Evolutionary conservation across 192 early-diverging fungal genomes (phyloP), one percentile per base, ranked within the genome.

Genomic region (Piromyces sp.): DNA sequence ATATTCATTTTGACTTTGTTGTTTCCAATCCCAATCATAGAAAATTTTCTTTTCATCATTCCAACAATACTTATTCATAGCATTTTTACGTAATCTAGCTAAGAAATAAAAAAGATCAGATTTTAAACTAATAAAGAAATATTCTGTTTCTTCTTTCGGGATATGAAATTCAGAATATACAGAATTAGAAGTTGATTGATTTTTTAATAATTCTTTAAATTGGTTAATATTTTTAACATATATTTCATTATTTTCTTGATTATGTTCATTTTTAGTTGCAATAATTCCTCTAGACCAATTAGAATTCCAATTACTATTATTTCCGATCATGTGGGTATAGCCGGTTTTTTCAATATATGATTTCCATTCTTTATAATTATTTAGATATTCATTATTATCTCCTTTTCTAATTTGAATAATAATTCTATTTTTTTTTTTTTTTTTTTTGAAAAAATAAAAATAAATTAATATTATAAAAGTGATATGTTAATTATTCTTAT

Each of bases 1-100:
- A 87, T 96, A 99, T 3, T 87, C 89, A 26, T 88, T 89, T 86
- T 89, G 92, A 84, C 90, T 85, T 79, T 89, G 81, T 58, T 89
- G 85, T 33, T 84, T 83, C 30, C 94, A 94, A 85, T 99, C 94
- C 86, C 94, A 98, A 86, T 99, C 97, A 87, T 93, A 96, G 87
- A 90, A 99, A 29, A 97, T 84, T 16, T 89, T 86, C 81, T 91
- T 87, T 29, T 90, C 85, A 78, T 93, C 90, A 84, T 94, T 95
- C 96, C 96, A 98, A 30, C 95, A 85, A 83, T 95, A 94, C 81
- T 88, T 86, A 87, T 96, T 88, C 79, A 98, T 94, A 79, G 84
- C 86, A 78, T 87, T 85, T 83, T 90, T 86, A 38, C 92, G 90
- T 16, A 87, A 78, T 30, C 87, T 84, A 0, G 95, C 93, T 3